phyloP scores from a whole-genome alignment of 1,284 basidiomycete species.

The Cryptococcus sp. region DNA sequence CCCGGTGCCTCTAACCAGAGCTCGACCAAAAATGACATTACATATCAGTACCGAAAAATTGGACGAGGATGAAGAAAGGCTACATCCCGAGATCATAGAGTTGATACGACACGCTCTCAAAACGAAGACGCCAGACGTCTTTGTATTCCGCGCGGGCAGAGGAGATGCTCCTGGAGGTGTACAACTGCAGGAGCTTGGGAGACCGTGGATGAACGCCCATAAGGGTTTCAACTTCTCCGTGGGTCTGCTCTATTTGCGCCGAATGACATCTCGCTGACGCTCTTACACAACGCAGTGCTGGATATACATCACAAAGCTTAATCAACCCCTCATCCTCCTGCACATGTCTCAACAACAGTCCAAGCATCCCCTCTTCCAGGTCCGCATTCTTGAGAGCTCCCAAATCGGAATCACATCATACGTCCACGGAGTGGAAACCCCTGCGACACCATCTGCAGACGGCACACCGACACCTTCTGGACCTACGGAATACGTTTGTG shows the following conservation, averaged over 20 bases:
- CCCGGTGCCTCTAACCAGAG: neutral
- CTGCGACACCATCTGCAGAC: constrained; percentile 1
- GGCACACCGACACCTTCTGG: constrained; percentile 10
- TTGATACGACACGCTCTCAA: constrained; percentile 44
- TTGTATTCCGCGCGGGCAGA: constrained; percentile 36
- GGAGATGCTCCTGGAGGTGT: constrained; percentile 37
- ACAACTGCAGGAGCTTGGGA: constrained; percentile 38
- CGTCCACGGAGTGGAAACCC: constrained; percentile 10
- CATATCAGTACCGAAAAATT: constrained; percentile 14
- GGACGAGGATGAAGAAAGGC: constrained; percentile 27
- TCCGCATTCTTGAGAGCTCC: constrained; percentile 51
- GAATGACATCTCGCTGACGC: constrained; percentile 1
- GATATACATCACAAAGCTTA: constrained; percentile 47
- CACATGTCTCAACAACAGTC: constrained; percentile 38
- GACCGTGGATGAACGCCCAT: constrained; percentile 39
- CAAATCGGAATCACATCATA: constrained; percentile 46
- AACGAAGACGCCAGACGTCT: constrained; percentile 42
- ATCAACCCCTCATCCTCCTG: constrained; percentile 44
- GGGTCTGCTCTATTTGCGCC: constrained; percentile 8
- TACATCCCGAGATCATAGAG: constrained; percentile 45
- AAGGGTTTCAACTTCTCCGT: constrained; percentile 51
- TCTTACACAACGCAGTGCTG: constrained; percentile 30
- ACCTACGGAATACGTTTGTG: constrained; percentile 42
- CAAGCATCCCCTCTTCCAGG: constrained; percentile 37
- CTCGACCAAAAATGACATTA: constrained; percentile 13